phyloP scores from a whole-genome alignment of 73 alveolate species.

The Symbiodinium pilosum region DNA sequence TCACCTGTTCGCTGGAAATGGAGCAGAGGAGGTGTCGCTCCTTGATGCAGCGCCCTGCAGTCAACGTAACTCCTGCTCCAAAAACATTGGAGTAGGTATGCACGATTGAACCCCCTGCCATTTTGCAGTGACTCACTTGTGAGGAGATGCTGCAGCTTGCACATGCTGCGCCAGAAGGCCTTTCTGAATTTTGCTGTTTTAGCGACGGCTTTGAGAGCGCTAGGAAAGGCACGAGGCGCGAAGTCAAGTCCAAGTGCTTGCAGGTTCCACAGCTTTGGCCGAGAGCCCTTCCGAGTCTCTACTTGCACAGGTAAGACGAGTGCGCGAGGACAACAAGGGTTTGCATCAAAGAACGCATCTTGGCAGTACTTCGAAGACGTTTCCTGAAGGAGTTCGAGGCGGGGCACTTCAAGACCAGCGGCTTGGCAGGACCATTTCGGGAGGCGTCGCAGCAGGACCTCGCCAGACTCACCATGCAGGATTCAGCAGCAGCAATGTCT shows the following conservation, averaged over 20 bases:
- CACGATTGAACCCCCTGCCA: background rate
- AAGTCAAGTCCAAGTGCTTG: no score
- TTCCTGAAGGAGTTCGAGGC: slow-evolving; percentile 23
- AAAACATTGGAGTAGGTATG: no score
- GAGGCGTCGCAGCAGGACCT: slow-evolving; percentile 20
- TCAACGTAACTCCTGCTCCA: no score
- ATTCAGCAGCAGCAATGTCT: background rate
- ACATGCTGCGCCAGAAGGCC: background rate
- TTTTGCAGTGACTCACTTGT: background rate
- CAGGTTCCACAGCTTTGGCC: background rate
- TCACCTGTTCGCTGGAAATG: slow-evolving; percentile 61
- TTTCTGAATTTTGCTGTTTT: background rate
- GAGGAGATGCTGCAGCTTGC: slow-evolving; percentile 7
- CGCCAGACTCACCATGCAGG: background rate
- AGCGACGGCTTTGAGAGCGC: background rate
- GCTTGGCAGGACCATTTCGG: slow-evolving; percentile 71
- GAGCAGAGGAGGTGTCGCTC: slow-evolving; percentile 32
- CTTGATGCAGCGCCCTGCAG: background rate
- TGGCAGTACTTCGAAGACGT: background rate
- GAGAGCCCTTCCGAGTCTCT: background rate
- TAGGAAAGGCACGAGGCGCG: no score
- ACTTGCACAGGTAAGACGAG: background rate
- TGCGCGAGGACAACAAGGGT: background rate
- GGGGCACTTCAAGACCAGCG: slow-evolving; percentile 31
- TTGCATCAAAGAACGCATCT: background rate